phyloP scores from a whole-genome alignment of 352 stramenopile genomes.

The Thraustotheca clavata region DNA sequence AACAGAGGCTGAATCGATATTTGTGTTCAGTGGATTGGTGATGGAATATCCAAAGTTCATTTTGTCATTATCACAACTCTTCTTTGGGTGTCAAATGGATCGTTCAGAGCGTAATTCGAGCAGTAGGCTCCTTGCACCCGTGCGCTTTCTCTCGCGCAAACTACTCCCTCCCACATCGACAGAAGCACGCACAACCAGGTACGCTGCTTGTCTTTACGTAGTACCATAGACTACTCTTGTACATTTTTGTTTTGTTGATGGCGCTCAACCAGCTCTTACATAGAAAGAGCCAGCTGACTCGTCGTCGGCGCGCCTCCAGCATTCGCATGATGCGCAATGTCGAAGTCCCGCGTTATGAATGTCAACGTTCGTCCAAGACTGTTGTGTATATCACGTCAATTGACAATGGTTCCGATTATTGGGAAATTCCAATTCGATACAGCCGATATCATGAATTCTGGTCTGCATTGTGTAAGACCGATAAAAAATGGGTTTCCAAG shows the following conservation, averaged over 20 bases:
- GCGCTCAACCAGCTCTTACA: constrained; percentile 7
- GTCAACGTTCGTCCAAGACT: neutral
- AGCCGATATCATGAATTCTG: constrained; percentile 14
- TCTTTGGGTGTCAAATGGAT: neutral
- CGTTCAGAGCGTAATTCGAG: neutral
- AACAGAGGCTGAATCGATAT: no score
- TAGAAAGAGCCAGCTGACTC: constrained; percentile 1
- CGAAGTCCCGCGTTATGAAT: neutral
- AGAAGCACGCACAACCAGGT: neutral
- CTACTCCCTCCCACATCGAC: neutral
- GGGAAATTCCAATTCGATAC: constrained; percentile 17
- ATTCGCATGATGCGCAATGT: neutral
- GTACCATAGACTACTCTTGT: neutral
- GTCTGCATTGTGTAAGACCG: neutral
- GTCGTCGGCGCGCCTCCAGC: neutral
- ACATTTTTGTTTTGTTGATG: neutral
- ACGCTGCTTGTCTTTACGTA: constrained; percentile 3
- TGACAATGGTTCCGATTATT: neutral
- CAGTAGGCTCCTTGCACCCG: constrained; percentile 10
- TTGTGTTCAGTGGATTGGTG: neutral
- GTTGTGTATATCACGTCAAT: constrained; percentile 4
- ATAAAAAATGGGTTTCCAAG: constrained; percentile 9
- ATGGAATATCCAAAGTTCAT: neutral
- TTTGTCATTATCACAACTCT: neutral
- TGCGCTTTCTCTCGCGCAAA: constrained; percentile 5